phyloP scores from a whole-genome alignment of 495 filamentous ascomycete genomes.

The Wilcoxina mikolae region DNA sequence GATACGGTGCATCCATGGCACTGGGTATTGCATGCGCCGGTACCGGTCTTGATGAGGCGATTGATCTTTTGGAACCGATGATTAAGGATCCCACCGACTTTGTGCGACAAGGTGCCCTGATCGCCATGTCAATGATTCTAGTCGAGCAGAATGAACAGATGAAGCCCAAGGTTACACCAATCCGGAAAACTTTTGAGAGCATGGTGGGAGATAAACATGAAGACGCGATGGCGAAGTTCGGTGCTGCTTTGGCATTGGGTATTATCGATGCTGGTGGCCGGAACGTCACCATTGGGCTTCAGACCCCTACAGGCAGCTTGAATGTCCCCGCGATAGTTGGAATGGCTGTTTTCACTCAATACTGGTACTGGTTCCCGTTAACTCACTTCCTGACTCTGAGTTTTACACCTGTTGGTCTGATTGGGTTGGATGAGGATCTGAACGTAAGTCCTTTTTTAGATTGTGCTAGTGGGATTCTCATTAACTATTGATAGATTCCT shows the following conservation, averaged over 20 bases:
- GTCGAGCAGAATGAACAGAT: conserved; percentile 93
- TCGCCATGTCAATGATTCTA: conserved; percentile 91
- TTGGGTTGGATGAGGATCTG: conserved; percentile 82
- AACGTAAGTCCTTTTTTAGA: conserved; percentile 28
- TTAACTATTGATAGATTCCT: conserved; percentile 46
- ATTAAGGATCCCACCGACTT: conserved; percentile 99
- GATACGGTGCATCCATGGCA: conserved; percentile 96
- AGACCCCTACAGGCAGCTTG: conserved; percentile 93
- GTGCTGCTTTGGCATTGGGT: conserved; percentile 80
- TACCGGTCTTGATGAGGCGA: conserved; percentile 90
- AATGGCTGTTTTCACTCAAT: conserved; percentile 96
- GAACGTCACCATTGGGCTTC: conserved; percentile 94
- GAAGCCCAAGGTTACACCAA: conserved; percentile 74
- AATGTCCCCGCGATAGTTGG: conserved; percentile 97
- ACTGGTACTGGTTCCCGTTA: conserved; percentile 99
- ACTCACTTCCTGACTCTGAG: conserved; percentile 92
- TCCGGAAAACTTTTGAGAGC: conserved; percentile 76
- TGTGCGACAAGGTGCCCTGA: conserved; percentile 92
- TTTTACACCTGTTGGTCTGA: conserved; percentile 87
- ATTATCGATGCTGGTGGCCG: conserved; percentile 97
- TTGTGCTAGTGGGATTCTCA: background rate
- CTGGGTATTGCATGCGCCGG: conserved; percentile 96
- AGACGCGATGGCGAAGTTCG: conserved; percentile 99
- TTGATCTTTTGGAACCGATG: conserved; percentile 96
- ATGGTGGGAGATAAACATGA: conserved; percentile 90